Conservation (phyloP, 2,329 filamentous ascomycete genomes). For the Daldinia sp. region DNA sequence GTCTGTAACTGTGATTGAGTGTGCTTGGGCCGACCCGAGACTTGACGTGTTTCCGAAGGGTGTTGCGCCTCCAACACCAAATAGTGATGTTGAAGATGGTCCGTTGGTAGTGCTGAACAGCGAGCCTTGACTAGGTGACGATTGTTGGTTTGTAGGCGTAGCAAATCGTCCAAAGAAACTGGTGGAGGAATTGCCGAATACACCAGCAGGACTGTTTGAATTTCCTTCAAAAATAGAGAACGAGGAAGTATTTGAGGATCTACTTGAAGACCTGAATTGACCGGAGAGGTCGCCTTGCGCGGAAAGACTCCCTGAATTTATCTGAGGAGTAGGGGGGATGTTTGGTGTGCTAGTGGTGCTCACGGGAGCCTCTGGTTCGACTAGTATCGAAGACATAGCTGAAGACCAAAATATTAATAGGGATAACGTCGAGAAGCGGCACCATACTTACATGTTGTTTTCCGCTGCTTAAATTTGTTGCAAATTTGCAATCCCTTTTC, state of each 20-base stretch:
- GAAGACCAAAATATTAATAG: constrained; percentile 8
- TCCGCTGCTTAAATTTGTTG: constrained; percentile 37
- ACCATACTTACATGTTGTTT: constrained; percentile 17
- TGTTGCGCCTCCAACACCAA: neutral
- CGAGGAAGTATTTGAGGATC: neutral
- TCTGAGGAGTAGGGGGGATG: neutral
- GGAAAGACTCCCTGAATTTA: neutral
- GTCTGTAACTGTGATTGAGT: no score
- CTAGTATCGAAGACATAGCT: constrained; percentile 16
- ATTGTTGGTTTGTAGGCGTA: neutral
- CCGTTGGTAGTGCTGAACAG: no score
- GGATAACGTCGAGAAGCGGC: neutral
- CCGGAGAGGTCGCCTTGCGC: neutral
- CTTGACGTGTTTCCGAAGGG: neutral
- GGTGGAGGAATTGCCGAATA: neutral
- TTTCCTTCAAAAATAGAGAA: no score
- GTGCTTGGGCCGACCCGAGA: no score
- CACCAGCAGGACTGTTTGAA: no score
- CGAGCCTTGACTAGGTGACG: no score
- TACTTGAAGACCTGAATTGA: accelerated
- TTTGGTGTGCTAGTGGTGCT: neutral
- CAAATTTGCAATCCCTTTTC: constrained; percentile 42
- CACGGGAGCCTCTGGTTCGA: neutral
- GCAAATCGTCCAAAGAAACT: neutral
- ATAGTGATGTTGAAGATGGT: neutral